These are phyloP conservation scores for Beauveria sp. DNA, from an alignment of 2,329 filamentous ascomycete genomes.

Conservation along the genomic window DNA sequence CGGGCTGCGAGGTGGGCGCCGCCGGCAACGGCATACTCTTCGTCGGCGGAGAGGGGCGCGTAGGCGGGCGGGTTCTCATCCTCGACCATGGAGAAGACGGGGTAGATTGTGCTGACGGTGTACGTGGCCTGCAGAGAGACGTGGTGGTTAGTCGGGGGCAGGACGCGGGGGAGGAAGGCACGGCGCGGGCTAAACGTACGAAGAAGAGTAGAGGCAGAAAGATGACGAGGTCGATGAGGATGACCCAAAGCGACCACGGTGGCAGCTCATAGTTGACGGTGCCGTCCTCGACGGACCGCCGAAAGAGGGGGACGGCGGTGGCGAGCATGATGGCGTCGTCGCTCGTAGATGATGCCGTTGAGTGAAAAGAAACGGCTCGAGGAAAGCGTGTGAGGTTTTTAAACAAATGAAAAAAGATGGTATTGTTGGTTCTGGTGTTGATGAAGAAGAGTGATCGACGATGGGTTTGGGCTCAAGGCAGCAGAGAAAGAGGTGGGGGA, in stretches of 20 bases:
- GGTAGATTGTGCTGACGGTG: conserved; percentile 42
- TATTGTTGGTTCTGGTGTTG: neutral
- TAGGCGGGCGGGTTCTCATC: conserved; percentile 50
- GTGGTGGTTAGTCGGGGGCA: neutral
- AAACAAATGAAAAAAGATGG: neutral
- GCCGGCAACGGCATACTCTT: conserved; percentile 25
- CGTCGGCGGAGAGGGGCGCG: conserved; percentile 40
- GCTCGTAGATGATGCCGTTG: neutral
- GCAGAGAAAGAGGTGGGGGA: neutral
- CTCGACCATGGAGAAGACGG: conserved; percentile 50
- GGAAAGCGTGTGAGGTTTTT: too few species aligned
- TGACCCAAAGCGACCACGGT: conserved; percentile 25
- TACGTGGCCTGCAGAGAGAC: conserved; percentile 35
- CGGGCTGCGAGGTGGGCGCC: conserved; percentile 22
- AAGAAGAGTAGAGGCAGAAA: conserved; percentile 34
- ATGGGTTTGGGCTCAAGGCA: neutral
- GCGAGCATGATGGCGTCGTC: neutral
- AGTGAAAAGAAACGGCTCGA: neutral
- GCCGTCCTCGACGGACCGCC: conserved; percentile 5
- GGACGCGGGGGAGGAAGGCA: too few species aligned
- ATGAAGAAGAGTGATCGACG: neutral
- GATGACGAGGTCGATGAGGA: conserved; percentile 29
- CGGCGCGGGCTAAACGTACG: conserved; percentile 21
- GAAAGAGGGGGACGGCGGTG: neutral
- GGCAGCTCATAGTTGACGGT: conserved; percentile 21